Evolutionary conservation across 2,329 filamentous ascomycete species (phyloP), one percentile per base, ranked within the genome.

Genomic region (Cadophora luteo-olivacea): DNA sequence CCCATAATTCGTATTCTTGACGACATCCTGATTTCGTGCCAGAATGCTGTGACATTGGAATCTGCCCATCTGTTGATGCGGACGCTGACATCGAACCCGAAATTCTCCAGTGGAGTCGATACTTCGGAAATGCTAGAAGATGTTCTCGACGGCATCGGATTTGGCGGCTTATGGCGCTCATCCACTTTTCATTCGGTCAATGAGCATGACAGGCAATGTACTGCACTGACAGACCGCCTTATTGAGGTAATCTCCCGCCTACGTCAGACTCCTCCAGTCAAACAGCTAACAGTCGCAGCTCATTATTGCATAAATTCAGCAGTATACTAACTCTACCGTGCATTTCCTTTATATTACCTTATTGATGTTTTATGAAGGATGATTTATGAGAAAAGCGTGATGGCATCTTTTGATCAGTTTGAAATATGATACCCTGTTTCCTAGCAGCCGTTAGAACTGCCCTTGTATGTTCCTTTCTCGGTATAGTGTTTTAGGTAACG

Each of bases 31-130:
- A 73, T 64, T 76, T 86, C 89, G 72, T 88, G 87, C 60, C 89
- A 91, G 73, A 89, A 88, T 75, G 82, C 85, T 3, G 78, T 80
- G 1, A 88, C 88, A 0, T 79, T 91, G 6, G 84, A 87, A 74
- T 84, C 87, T 8, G 89, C 88, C 1, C 89, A 91, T 71, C 80
- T 81, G 33, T 79, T 92, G 52, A 80, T 91, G 54, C 84, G 86
- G 65, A 87, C 85, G 6, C 77, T 91, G 12, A 87, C 86, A 25
- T 84, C 84, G 1, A 85, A 86, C 65, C 79, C 81, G 2, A 83
- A 83, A 58, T 88, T 87, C 68, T 79, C 83, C 2, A 79, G 80
- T 9, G 82, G 83, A 19, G 78, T 84, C 22, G 82, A 84, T 58
- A 84, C 84, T 5, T 81, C 81, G 36, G 81, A 82, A 49, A 78